Evolutionary conservation across 2,329 filamentous ascomycete genomes (phyloP).

Genomic region (Leptoxyphium fumago): DNA sequence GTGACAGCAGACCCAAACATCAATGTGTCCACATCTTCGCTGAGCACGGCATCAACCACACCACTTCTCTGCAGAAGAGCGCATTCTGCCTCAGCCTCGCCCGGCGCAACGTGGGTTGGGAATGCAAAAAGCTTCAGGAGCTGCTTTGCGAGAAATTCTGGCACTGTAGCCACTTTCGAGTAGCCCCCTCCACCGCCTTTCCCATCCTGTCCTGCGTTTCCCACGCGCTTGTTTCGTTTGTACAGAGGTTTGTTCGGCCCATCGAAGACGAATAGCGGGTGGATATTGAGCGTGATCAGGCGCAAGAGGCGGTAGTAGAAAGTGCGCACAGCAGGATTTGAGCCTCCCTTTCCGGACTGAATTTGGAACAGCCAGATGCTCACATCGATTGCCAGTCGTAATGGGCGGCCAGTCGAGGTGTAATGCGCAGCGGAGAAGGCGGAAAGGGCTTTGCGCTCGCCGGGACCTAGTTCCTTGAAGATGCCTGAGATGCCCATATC

Average conservation of each 20-base stretch:
- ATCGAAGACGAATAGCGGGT: constrained; percentile 83
- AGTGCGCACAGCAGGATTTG: constrained; percentile 78
- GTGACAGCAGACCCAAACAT: constrained; percentile 86
- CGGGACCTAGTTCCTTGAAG: constrained; percentile 75
- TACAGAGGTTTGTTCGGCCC: constrained; percentile 71
- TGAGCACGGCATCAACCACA: constrained; percentile 83
- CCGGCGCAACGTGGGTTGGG: constrained; percentile 69
- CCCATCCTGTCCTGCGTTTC: constrained; percentile 31
- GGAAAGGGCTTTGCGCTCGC: constrained; percentile 63
- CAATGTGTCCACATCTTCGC: constrained; percentile 90
- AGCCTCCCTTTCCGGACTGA: constrained; percentile 69
- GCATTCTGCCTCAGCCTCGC: constrained; percentile 93
- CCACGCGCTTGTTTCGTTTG: constrained; percentile 67
- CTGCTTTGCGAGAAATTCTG: constrained; percentile 66
- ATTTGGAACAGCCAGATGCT: constrained; percentile 96
- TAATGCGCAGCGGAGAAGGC: constrained; percentile 70
- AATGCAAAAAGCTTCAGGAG: constrained; percentile 78
- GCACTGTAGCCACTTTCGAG: constrained; percentile 47
- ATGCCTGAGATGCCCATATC: constrained; percentile 43
- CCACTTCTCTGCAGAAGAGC: constrained; percentile 69
- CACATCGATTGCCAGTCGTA: constrained; percentile 83
- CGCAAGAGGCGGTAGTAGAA: constrained; percentile 83
- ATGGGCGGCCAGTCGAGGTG: constrained; percentile 51
- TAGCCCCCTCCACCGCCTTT: not conserved
- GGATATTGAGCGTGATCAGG: constrained; percentile 60